Conservation (phyloP, 306 rosid species). For the Sphenostylis stenocarpa region DNA sequence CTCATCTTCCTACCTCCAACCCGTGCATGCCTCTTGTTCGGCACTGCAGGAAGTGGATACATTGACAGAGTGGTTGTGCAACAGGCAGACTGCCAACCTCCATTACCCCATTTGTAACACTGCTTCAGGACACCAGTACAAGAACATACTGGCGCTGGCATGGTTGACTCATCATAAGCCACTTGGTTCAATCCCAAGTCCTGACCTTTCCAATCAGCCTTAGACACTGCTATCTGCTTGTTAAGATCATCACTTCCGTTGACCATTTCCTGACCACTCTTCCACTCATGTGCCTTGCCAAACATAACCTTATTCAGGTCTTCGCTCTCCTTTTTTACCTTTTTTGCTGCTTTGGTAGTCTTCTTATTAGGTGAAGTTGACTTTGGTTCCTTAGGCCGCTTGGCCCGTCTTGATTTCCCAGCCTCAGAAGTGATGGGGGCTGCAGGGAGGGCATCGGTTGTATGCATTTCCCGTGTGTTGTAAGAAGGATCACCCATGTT, state of each 20-base stretch:
- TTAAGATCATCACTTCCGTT: slow-evolving; percentile 74
- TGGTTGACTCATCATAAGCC: slow-evolving; percentile 85
- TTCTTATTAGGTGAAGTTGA: slow-evolving; percentile 67
- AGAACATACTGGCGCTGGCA: slow-evolving; percentile 94
- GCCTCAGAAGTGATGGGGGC: slow-evolving; percentile 55
- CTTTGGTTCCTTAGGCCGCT: slow-evolving; percentile 73
- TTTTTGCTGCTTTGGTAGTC: slow-evolving; percentile 61
- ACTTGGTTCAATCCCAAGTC: slow-evolving; percentile 94
- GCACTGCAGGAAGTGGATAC: slow-evolving; percentile 96
- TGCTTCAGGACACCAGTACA: slow-evolving; percentile 85
- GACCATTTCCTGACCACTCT: slow-evolving; percentile 59
- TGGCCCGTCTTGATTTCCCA: slow-evolving; percentile 64
- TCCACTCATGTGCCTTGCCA: slow-evolving; percentile 77
- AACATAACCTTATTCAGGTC: slow-evolving; percentile 75
- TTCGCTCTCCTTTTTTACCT: slow-evolving; percentile 74
- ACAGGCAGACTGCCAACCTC: slow-evolving; percentile 99
- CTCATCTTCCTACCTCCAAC: slow-evolving; percentile 98
- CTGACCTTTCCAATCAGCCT: slow-evolving; percentile 91
- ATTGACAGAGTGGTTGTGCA: slow-evolving; percentile 89
- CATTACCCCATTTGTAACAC: slow-evolving; percentile 99
- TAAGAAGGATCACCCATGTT: slow-evolving; percentile 72
- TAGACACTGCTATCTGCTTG: slow-evolving; percentile 66
- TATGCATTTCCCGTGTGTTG: slow-evolving; percentile 60
- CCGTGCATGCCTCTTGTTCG: slow-evolving; percentile 95
- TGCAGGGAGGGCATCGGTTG: slow-evolving; percentile 55